Evolutionary conservation across 1,139 yeast genomes (phyloP).

Genomic region (Taphrina betulina): DNA sequence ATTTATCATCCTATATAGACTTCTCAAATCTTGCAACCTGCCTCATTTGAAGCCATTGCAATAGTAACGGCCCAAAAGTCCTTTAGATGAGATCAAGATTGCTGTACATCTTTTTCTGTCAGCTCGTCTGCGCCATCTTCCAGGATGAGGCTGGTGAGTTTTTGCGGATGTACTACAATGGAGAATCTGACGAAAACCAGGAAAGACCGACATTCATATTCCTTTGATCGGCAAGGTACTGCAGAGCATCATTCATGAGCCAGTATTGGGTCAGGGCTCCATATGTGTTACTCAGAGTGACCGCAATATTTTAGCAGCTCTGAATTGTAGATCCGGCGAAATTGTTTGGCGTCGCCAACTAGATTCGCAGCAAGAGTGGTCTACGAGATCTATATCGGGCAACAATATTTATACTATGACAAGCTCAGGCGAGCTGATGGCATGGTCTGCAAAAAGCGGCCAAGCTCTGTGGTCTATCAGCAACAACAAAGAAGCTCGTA

Average conservation of each 20-base stretch:
- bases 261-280: conserved; percentile 16
- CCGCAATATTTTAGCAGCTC: conserved; percentile 29
- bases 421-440: neutral
- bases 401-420: conserved; percentile 2
- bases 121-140: conserved; percentile 1
- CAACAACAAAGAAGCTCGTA: neutral
- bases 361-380: neutral
- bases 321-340: conserved; percentile 19
- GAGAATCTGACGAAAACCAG: too few species aligned
- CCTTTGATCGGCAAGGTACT: conserved; percentile 29
- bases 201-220: conserved; percentile 22
- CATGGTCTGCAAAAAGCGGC: conserved; percentile 11
- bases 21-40: too few species aligned
- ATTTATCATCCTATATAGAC: too few species aligned
- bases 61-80: too few species aligned
- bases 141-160: conserved; percentile 28
- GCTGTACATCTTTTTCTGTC: neutral
- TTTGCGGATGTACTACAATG: neutral
- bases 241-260: conserved; percentile 20
- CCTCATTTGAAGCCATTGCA: too few species aligned
- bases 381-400: neutral
- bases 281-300: conserved; percentile 24
- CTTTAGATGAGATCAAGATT: too few species aligned
- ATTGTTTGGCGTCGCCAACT: conserved; percentile 32
- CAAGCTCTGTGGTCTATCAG: conserved; percentile 4